These are phyloP conservation scores for Talaromyces sp. DNA, from an alignment of 2,329 filamentous ascomycete genomes.

Conservation along the genomic window DNA sequence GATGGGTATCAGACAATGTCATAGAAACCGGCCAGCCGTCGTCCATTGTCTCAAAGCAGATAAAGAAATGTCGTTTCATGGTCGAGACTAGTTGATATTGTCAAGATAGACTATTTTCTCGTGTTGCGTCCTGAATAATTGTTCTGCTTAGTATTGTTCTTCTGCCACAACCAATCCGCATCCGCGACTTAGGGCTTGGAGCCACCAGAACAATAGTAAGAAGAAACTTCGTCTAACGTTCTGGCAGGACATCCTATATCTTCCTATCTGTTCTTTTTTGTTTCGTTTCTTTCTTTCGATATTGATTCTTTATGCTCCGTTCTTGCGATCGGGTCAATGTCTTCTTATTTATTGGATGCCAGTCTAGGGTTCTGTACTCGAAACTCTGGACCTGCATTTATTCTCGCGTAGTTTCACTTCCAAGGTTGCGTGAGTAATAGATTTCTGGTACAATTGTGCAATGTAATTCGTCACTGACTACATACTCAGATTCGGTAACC, in stretches of 20 bases:
- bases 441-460: background rate
- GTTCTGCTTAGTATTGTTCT: slow-evolving; percentile 15
- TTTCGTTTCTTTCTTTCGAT: background rate
- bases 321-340: background rate
- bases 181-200: slow-evolving; percentile 8
- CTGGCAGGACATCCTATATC: background rate
- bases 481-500: background rate
- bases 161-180: slow-evolving; percentile 3
- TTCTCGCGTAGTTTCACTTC: background rate
- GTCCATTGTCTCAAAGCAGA: background rate
- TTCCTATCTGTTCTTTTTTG: background rate
- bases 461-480: background rate
- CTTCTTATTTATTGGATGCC: background rate
- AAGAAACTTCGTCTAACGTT: background rate
- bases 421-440: background rate
- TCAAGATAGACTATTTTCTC: background rate
- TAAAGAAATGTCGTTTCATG: background rate
- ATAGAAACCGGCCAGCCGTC: background rate
- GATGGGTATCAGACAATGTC: background rate
- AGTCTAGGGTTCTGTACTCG: background rate
- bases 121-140: background rate
- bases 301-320: background rate
- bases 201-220: slow-evolving; percentile 15
- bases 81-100: background rate
- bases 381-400: background rate